Evolutionary conservation across 352 stramenopile genomes (phyloP).

Genomic region (Salisapilia sapeloensis): DNA sequence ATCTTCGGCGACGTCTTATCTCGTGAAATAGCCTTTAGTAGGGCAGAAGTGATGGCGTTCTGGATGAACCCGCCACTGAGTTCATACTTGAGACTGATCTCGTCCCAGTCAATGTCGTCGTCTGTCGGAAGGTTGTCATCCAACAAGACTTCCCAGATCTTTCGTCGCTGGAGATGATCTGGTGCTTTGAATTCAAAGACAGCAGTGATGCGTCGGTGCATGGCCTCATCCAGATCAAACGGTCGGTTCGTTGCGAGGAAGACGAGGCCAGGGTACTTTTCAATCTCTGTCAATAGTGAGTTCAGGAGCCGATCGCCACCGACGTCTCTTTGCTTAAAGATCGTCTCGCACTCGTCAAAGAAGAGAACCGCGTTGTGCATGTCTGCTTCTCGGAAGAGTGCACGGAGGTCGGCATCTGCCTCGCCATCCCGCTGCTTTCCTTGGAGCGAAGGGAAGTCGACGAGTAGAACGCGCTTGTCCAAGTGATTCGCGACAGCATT

Average conservation of each 20-base stretch:
- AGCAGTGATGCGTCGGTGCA: conserved; percentile 81
- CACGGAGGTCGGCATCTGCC: conserved; percentile 60
- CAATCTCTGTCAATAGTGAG: conserved; percentile 77
- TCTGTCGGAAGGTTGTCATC: conserved; percentile 25
- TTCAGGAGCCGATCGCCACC: conserved; percentile 66
- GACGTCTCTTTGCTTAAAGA: conserved; percentile 73
- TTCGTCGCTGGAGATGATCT: conserved; percentile 60
- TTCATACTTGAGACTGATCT: conserved; percentile 76
- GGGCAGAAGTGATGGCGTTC: conserved; percentile 74
- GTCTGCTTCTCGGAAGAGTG: conserved; percentile 73
- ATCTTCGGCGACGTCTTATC: conserved; percentile 40
- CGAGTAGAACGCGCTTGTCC: conserved; percentile 76
- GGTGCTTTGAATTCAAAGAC: conserved; percentile 81
- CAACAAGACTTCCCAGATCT: conserved; percentile 75
- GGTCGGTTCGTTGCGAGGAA: conserved; percentile 80
- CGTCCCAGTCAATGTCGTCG: conserved; percentile 67
- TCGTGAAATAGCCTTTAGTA: conserved; percentile 60
- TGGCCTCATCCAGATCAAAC: conserved; percentile 79
- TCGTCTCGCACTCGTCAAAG: conserved; percentile 82
- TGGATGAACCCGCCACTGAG: conserved; percentile 84
- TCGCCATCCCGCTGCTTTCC: conserved; percentile 69
- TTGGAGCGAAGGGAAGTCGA: conserved; percentile 76
- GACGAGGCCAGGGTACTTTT: conserved; percentile 78
- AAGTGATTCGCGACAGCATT: conserved; percentile 75
- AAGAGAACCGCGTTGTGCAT: conserved; percentile 84